Conservation (phyloP, 1,284 basidiomycete species). For the Ustilago nuda region DNA sequence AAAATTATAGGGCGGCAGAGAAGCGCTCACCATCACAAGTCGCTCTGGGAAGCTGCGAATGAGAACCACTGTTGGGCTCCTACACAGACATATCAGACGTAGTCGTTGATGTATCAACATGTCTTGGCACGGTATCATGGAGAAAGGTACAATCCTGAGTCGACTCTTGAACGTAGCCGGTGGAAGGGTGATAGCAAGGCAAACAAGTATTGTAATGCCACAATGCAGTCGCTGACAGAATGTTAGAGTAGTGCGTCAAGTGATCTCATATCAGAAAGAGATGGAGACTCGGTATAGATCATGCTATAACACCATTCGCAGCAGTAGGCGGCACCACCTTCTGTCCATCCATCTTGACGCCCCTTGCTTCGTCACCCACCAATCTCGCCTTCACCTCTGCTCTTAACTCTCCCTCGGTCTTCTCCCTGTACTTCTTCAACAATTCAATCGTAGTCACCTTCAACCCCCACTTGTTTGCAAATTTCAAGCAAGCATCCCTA, state of each 20-base stretch:
- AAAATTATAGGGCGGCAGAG: neutral
- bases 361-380: constrained; percentile 27
- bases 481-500: constrained; percentile 90
- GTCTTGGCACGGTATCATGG: neutral
- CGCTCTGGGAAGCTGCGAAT: neutral
- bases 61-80: neutral
- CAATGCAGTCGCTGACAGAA: too few relatives aligned
- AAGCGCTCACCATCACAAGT: neutral
- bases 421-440: constrained; percentile 70
- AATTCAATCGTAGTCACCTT: constrained; percentile 92
- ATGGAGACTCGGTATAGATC: neutral
- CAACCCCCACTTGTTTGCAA: constrained; percentile 90
- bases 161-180: neutral
- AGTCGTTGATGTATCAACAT: neutral
- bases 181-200: neutral
- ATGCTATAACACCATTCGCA: neutral
- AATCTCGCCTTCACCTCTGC: constrained; percentile 16
- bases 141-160: neutral
- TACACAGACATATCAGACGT: neutral
- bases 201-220: neutral
- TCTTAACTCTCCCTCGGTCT: constrained; percentile 46
- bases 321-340: constrained; percentile 43
- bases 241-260: too few relatives aligned
- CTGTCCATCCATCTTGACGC: constrained; percentile 44
- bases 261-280: neutral